Evolutionary conservation across 352 stramenopile species (phyloP).

Genomic region (Blastocystis sp.): DNA sequence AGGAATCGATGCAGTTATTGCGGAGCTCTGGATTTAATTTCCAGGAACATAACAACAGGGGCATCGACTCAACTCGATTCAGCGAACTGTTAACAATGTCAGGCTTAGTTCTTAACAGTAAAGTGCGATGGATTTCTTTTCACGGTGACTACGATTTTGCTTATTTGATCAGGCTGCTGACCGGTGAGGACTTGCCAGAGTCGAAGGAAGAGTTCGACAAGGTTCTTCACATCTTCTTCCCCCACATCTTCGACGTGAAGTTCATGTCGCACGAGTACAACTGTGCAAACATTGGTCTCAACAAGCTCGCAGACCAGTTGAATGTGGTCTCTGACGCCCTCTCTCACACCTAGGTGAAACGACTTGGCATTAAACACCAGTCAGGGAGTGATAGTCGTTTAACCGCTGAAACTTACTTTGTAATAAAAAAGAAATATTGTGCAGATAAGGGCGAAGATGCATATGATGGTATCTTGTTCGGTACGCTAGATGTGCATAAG

Average conservation of each 20-base stretch:
- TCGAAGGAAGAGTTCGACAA: slow-evolving; percentile 2
- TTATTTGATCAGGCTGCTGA: slow-evolving; percentile 51
- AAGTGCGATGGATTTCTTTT: slow-evolving; percentile 61
- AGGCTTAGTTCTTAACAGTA: slow-evolving; percentile 45
- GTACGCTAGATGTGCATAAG: slow-evolving; percentile 35
- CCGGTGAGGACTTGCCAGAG: slow-evolving; percentile 11
- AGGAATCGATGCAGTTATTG: slow-evolving; percentile 19
- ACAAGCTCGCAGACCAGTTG: slow-evolving; percentile 42
- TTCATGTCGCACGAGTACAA: slow-evolving; percentile 31
- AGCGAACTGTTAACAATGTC: slow-evolving; percentile 60
- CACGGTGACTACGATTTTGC: slow-evolving; percentile 61
- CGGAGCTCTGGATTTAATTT: slow-evolving; percentile 40
- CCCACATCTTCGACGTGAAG: slow-evolving; percentile 59
- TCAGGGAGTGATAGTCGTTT: slow-evolving; percentile 56
- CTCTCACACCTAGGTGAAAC: slow-evolving; percentile 4
- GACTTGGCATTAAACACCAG: slow-evolving; percentile 27
- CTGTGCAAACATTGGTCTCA: neutral
- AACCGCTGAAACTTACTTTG: slow-evolving; percentile 53
- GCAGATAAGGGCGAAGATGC: neutral
- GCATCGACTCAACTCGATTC: slow-evolving; percentile 41
- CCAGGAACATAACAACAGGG: neutral
- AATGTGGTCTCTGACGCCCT: neutral
- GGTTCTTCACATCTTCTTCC: slow-evolving; percentile 53
- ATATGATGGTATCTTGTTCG: slow-evolving; percentile 41
- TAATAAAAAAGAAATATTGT: slow-evolving; percentile 3